Evolutionary conservation across 2,329 filamentous ascomycete species (phyloP).

Genomic region (Dissoconium aciculare): DNA sequence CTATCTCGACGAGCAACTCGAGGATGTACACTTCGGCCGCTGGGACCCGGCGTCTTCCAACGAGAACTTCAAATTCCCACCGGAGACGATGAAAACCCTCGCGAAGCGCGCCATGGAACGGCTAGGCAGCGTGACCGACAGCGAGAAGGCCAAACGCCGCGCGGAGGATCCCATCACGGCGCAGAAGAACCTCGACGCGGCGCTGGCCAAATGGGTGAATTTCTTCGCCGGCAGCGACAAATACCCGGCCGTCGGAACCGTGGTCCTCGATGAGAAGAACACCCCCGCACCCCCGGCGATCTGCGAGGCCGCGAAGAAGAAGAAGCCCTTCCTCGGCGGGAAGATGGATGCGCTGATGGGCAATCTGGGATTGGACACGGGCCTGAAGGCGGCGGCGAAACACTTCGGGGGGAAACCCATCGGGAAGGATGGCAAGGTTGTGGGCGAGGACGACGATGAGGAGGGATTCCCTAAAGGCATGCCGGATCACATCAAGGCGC

Average conservation of each 20-base stretch:
- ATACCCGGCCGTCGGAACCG: conserved; percentile 15
- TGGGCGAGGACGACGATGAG: conserved; percentile 2
- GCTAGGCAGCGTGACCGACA: conserved; percentile 12
- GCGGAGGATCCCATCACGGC: conserved; percentile 32
- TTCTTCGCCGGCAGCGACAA: conserved; percentile 16
- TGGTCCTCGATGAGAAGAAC: conserved; percentile 12
- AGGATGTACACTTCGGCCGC: conserved; percentile 8
- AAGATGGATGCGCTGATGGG: conserved; percentile 16
- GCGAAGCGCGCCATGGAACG: conserved; percentile 16
- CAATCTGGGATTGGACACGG: conserved; percentile 4
- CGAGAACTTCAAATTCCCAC: conserved; percentile 9
- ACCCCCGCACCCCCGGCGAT: conserved; percentile 13
- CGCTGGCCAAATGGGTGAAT: conserved; percentile 49
- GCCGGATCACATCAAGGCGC: conserved; percentile 12
- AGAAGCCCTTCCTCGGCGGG: conserved; percentile 19
- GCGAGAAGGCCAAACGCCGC: conserved; percentile 11
- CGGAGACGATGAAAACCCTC: conserved; percentile 15
- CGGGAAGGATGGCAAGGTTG: conserved; percentile 3
- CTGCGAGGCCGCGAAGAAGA: conserved; percentile 18
- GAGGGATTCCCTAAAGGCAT: conserved; percentile 8
- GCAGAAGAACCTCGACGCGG: conserved; percentile 43
- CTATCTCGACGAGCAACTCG: conserved; percentile 18
- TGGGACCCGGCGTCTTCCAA: conserved; percentile 9
- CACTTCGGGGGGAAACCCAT: no score
- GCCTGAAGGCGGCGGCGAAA: conserved; percentile 1